A percentile compares a stretch with the other conserved stretches of the same genome.
phyloP scores from a whole-genome alignment of 768 basidiomycete species.

The Rhodotorula sphaerocarpa region DNA sequence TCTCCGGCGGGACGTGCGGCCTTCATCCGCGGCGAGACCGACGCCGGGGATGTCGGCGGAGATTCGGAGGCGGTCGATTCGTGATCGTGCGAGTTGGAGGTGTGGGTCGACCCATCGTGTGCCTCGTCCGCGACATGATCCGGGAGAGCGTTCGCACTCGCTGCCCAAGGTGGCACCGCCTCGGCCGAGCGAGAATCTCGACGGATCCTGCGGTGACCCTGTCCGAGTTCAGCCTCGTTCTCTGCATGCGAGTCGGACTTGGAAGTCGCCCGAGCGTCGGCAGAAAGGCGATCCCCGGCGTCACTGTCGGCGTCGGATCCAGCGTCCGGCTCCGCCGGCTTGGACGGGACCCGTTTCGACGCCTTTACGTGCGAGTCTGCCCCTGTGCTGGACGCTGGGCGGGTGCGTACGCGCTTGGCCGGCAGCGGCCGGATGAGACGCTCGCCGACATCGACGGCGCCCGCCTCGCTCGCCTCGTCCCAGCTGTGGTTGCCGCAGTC shows the following conservation, averaged over 20 bases:
- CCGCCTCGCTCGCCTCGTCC: slow-evolving; percentile 1
- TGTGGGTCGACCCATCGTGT: slow-evolving; percentile 11
- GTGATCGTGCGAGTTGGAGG: slow-evolving; percentile 5
- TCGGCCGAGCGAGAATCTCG: not conserved
- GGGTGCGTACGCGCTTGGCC: slow-evolving; percentile 19
- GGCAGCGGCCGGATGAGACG: slow-evolving; percentile 12
- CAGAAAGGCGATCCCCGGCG: not conserved
- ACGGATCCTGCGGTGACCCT: not conserved
- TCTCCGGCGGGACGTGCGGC: not conserved
- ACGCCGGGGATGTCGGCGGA: not conserved
- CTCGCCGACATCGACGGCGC: not conserved
- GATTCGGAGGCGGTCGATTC: not conserved
- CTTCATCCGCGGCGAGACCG: slow-evolving; percentile 18
- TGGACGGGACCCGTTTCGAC: not conserved
- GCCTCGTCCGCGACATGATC: not conserved
- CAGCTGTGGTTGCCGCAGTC: slow-evolving; percentile 19
- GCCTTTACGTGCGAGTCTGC: no score
- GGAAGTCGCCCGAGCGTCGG: not conserved
- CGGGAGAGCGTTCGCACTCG: not conserved
- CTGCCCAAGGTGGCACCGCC: not conserved
- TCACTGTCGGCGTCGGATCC: slow-evolving; percentile 8
- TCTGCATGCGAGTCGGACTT: slow-evolving; percentile 5
- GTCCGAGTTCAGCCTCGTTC: not conserved
- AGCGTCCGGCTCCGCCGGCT: no score
- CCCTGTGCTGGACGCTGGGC: not conserved